phyloP scores from a whole-genome alignment of 306 rosid species.

The Cicer yamashitae region DNA sequence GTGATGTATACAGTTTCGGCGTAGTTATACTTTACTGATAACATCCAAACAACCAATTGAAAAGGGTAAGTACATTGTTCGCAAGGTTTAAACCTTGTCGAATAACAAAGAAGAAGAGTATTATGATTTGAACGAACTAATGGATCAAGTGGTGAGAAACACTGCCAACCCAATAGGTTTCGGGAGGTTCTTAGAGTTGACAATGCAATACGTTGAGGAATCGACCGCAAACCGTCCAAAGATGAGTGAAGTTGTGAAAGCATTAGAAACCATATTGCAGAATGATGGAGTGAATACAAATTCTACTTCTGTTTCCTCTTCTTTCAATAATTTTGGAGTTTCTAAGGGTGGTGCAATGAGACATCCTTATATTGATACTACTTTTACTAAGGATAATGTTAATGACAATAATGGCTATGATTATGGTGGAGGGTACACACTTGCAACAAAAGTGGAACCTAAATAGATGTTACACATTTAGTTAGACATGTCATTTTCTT shows the following conservation, averaged over 20 bases:
- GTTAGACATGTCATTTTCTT: conserved; percentile 1
- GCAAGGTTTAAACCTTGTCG: conserved; percentile 62
- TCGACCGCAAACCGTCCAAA: conserved; percentile 81
- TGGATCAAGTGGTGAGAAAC: conserved; percentile 71
- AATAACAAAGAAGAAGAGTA: conserved; percentile 61
- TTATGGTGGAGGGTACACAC: conserved; percentile 76
- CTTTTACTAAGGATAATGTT: conserved; percentile 58
- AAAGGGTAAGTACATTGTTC: conserved; percentile 84
- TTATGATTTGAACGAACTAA: conserved; percentile 67
- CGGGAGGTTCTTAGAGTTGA: conserved; percentile 74
- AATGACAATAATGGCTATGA: conserved; percentile 63
- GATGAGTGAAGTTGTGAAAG: conserved; percentile 83
- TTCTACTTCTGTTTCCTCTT: conserved; percentile 85
- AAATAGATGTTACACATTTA: conserved; percentile 52
- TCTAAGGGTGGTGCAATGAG: conserved; percentile 55
- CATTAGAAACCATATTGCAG: conserved; percentile 71
- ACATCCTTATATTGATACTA: conserved; percentile 73
- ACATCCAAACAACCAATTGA: conserved; percentile 85
- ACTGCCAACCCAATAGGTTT: conserved; percentile 59
- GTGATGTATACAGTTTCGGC: conserved; percentile 92
- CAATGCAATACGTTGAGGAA: conserved; percentile 89
- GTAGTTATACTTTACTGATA: conserved; percentile 88
- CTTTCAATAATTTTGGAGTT: conserved; percentile 79
- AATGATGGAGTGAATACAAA: conserved; percentile 86
- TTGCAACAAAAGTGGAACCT: conserved; percentile 74